Base-by-base conservation (phyloP, 768 basidiomycete species). In the Gymnopilus junonius region DNA sequence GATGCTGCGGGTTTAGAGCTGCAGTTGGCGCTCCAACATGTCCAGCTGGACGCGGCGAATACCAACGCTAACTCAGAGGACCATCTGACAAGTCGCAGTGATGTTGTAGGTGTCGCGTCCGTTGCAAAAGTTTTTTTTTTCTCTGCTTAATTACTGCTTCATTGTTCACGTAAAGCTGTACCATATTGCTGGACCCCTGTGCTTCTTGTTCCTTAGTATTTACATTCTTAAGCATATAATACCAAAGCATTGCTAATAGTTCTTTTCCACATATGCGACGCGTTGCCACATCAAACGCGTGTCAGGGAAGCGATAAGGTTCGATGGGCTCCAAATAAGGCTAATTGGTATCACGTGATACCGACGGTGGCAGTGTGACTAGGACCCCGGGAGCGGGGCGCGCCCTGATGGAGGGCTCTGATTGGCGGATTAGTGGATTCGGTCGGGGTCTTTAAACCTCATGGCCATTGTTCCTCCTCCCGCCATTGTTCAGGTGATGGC, bases 401-500 rank as follows among this genome's bases (percentile, higher is more conserved):
- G 48, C 58, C 40, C 45, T 62, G 57, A 63, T 62, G 65, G 59
- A 11, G 39, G 4, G 14, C 43, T 61, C 21, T 72, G 65, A 74
- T 72, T 71, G 73, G 71, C 59, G 69, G 73, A 53, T 17, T 42
- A 35, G 5, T 17, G 4, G 57, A 17, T 39, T 45, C 42, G 11
- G 45, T 51, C 48, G 48, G 48, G 48, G 57, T 43, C 58, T 48
- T 40, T 59, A 35, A n/a, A 58, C 43, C 35, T 71, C 71, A 64
- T 71, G 70, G 57, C 67, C 75, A 79, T 79, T 78, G 80, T 80
- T 77, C 70, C 15, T 54, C 69, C 69, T 21, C 61, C 55, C 55
- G 58, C 65, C 57, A 59, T 64, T 62, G 62, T 61, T 59, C 60
- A 45, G 21, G 55, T 67, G 55, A 58, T 29, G 58, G 43, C 55